Evolutionary conservation across 305 asterid genomes (phyloP), one percentile per base, ranked within the genome.

Genomic region (Fraxinus latifolia): DNA sequence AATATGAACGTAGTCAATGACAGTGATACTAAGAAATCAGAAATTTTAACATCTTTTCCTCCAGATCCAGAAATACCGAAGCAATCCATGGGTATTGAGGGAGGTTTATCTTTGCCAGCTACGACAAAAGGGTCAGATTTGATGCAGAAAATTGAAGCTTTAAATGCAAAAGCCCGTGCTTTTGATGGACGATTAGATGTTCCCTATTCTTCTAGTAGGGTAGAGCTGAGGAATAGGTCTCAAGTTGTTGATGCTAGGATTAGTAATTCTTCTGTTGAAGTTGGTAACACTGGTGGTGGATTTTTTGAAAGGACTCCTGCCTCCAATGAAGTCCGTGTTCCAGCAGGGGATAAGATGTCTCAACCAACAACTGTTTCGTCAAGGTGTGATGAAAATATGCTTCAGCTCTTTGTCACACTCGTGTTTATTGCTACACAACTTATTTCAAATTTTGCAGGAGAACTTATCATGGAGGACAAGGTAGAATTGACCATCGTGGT

Each of bases 91-190:
- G 87, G 84, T 82, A 75, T 80, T 76, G 91, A 86, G 82, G 87
- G 81, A 83, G 91, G 81, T 83, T 79, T 92, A 76, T 25, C 85
- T 50, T 53, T 85, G 73, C 87, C 88, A 12, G 84, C 88, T 85
- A 68, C 82, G 11, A 78, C 87, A n/a, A 93, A 89, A 85, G 93
- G 90, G 77, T 73, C 91, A 44, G 84, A 88, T 75, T 87, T 95
- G 77, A 91, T 96, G 87, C 94, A 92, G 83, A 96, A 92, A 85
- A 93, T 93, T 82, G 97, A 93, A 84, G 91, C 90, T 86, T 83
- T 96, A 81, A 96, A 96, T 87, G 97, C 95, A 83, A 96, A 96
- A 87, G 87, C 81, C 58, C 93, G 93, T 84, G 91, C 86, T 74
- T 89, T 95, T 87, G 98, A 92, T 89, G 92, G 88, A 50, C 85